These are phyloP conservation scores for Elaeagnus macrophylla DNA, from an alignment of 306 rosid genomes.

Conservation along the genomic window DNA sequence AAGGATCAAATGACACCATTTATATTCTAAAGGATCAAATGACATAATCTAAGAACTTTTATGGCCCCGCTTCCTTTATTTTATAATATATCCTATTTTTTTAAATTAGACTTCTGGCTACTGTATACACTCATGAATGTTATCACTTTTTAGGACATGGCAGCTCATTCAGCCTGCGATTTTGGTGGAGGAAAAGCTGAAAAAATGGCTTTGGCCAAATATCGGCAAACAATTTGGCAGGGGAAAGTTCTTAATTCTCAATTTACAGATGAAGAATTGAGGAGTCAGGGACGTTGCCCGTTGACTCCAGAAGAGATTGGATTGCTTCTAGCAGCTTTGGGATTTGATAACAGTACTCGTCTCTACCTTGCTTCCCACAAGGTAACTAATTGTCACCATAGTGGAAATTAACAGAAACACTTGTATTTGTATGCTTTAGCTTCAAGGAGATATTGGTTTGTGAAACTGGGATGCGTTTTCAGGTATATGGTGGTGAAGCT, in stretches of 20 bases:
- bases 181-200: conserved; percentile 98
- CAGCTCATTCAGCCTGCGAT: conserved; percentile 99
- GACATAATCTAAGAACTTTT: too few relatives aligned
- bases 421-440: too few relatives aligned
- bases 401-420: too few relatives aligned
- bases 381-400: conserved; percentile 23
- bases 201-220: conserved; percentile 82
- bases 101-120: background rate
- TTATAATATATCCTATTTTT: background rate
- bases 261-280: conserved; percentile 90
- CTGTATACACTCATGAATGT: background rate
- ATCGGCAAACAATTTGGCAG: conserved; percentile 89
- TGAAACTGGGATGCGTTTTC: conserved; percentile 13
- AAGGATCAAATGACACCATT: too few relatives aligned
- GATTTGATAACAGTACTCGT: conserved; percentile 85
- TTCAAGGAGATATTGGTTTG: background rate
- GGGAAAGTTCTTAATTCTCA: conserved; percentile 96
- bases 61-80: too few relatives aligned
- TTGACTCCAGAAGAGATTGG: conserved; percentile 97
- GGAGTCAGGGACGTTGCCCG: conserved; percentile 97
- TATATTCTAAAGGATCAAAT: too few relatives aligned
- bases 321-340: conserved; percentile 79
- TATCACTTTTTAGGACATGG: conserved; percentile 72
- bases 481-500: conserved; percentile 96
- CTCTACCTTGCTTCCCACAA: conserved; percentile 97